Percentiles rank a stretch among this genome's conserved stretches.
phyloP scores from a whole-genome alignment of 768 basidiomycete genomes.

The Sarcomyxa edulis region DNA sequence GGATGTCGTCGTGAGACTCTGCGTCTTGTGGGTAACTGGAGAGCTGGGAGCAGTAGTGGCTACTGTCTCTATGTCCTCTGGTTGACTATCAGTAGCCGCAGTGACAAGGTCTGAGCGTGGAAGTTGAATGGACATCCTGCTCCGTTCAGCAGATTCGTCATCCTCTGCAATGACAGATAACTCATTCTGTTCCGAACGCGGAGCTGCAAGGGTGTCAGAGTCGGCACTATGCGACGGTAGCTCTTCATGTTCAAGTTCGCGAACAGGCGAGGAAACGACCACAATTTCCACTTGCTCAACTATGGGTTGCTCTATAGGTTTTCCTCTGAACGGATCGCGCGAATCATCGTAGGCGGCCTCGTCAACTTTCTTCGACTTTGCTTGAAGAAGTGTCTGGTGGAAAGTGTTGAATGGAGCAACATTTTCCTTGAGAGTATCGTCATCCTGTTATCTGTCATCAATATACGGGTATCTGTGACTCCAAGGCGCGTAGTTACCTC shows the following conservation, averaged over 20 bases:
- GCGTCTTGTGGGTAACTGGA: no score
- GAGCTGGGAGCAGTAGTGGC: no score
- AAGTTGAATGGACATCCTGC: slow-evolving; percentile 18
- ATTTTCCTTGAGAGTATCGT: slow-evolving; percentile 32
- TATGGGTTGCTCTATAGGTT: no score
- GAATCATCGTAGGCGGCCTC: not conserved
- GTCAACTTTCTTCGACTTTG: slow-evolving; percentile 14
- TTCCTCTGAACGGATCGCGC: not conserved
- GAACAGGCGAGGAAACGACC: no score
- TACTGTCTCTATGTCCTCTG: no score
- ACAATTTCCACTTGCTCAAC: no score
- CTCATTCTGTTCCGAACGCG: slow-evolving; percentile 29
- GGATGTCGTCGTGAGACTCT: no score
- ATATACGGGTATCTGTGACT: no score
- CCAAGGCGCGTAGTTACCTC: slow-evolving; percentile 37
- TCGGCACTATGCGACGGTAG: not conserved
- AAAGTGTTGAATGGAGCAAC: slow-evolving; percentile 37
- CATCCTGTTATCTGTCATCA: slow-evolving; percentile 28
- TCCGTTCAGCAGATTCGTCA: slow-evolving; percentile 52
- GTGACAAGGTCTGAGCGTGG: not conserved
- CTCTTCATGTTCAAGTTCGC: no score
- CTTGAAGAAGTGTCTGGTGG: slow-evolving; percentile 38
- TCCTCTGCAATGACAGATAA: slow-evolving; percentile 71
- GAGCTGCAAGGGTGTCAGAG: not conserved
- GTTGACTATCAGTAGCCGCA: no score